Evolutionary conservation across 2,329 filamentous ascomycete species (phyloP), one percentile per base, ranked within the genome.

Genomic region (Exophiala aquamarina): DNA sequence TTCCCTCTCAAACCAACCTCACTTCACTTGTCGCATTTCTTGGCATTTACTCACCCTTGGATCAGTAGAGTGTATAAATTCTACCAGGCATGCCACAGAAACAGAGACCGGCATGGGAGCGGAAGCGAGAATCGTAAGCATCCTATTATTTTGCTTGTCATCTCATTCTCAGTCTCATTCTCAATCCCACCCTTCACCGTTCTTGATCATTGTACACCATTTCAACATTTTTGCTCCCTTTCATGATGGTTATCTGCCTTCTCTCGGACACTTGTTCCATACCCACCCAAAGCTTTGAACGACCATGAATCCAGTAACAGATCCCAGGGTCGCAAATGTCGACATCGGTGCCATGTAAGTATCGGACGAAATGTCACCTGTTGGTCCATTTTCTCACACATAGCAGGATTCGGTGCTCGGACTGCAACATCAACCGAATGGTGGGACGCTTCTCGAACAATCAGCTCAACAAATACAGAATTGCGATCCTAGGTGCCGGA

Each of bases 371-470:
- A n/a, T 15, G 18, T 11, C 26, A 14, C 7, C 9, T 29, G 7
- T 28, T 11, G 14, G 34, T 19, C n/a, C 15, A n/a, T 34, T 39
- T 13, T 17, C 17, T 38, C 23, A 21, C n/a, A n/a, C 41, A 39
- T 26, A 20, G 13, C 47, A 76, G 72, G 49, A 64, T 77, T 54
- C 70, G 70, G 42, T 80, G 77, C 59, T 61, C 60, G 11, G 66
- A 66, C 8, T 79, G 77, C 61, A 59, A 62, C 19, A 73, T 71
- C 45, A 67, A 63, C 32, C 68, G 68, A 19, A 55, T 50, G 9
- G 59, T 63, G 6, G 50, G 42, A 2, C 61, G 59, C 26, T 81
- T 66, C 56, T 78, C 77, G 1, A 70, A 72, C 21, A 73, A 70
- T 26, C 74, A 79, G 56, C 59, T 75, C 7, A 63, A 63, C 4